phyloP scores from a whole-genome alignment of 2,329 filamentous ascomycete genomes.

The Mycocentrospora acerina region DNA sequence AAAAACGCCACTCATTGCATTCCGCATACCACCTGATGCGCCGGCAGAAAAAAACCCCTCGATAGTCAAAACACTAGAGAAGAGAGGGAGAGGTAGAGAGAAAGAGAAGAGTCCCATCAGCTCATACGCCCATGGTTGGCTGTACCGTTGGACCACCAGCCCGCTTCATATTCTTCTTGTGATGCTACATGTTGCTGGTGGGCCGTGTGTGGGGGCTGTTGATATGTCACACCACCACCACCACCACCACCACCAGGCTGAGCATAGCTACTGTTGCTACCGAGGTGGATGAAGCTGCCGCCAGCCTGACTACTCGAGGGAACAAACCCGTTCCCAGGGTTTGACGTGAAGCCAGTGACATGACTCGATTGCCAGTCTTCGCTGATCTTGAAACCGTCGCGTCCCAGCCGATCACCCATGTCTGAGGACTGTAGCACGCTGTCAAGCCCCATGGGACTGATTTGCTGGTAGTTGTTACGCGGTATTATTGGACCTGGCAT shows the following conservation, averaged over 20 bases:
- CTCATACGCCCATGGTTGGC: constrained; percentile 6
- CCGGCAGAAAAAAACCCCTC: too few relatives aligned
- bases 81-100: too few relatives aligned
- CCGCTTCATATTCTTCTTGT: constrained; percentile 5
- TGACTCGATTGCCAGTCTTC: constrained; percentile 24
- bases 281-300: background rate
- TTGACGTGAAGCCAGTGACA: constrained; percentile 12
- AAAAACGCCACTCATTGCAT: too few relatives aligned
- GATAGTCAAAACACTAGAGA: too few relatives aligned
- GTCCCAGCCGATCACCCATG: constrained; percentile 32
- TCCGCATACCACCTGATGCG: too few relatives aligned
- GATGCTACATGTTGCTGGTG: constrained; percentile 1
- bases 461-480: constrained; percentile 25
- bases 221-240: constrained; percentile 3
- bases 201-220: constrained; percentile 1
- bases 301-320: background rate
- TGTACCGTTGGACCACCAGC: constrained; percentile 12
- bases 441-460: constrained; percentile 39
- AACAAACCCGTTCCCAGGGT: background rate
- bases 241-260: constrained; percentile 1
- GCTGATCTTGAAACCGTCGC: constrained; percentile 40
- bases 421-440: constrained; percentile 31
- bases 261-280: constrained; percentile 1
- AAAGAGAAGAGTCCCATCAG: too few relatives aligned
- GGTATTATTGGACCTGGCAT: constrained; percentile 42